Conservation (phyloP, 106 monocot species). For the Iris macrosiphon region DNA sequence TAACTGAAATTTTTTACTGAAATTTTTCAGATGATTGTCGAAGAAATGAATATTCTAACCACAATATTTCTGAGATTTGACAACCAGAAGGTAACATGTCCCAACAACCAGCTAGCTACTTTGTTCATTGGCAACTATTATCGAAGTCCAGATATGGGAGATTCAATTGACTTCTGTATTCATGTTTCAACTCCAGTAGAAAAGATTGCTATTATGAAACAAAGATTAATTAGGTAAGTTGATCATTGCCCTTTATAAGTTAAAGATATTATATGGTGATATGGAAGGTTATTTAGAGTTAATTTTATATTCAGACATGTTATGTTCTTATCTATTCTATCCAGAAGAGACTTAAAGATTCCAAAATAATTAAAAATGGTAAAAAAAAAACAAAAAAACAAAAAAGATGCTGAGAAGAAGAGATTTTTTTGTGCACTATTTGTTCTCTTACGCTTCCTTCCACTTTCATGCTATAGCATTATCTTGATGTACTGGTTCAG, state of each 20-base stretch:
- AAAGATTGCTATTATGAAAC: slow-evolving; percentile 69
- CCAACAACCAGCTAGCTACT: slow-evolving; percentile 62
- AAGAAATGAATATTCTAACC: slow-evolving; percentile 96
- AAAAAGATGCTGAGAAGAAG: no score
- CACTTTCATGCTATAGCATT: no score
- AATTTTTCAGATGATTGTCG: slow-evolving; percentile 64
- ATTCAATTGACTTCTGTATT: slow-evolving; percentile 72
- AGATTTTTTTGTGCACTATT: no score
- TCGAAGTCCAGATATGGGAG: slow-evolving; percentile 94
- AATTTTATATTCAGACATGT: no score
- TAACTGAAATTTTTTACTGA: not conserved
- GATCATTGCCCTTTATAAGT: not conserved
- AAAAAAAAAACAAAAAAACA: no score
- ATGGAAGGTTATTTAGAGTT: no score
- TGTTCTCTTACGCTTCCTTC: no score
- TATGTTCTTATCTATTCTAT: no score
- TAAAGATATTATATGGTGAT: not conserved
- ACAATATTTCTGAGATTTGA: slow-evolving; percentile 76
- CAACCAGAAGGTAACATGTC: slow-evolving; percentile 81
- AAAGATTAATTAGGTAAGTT: slow-evolving; percentile 62
- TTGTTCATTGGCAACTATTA: slow-evolving; percentile 66
- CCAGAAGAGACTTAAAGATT: no score
- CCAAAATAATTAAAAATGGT: no score
- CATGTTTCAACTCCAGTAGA: slow-evolving; percentile 75
- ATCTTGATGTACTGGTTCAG: no score